phyloP scores from a whole-genome alignment of 2,329 filamentous ascomycete species.

The Colletotrichum spaethianum region DNA sequence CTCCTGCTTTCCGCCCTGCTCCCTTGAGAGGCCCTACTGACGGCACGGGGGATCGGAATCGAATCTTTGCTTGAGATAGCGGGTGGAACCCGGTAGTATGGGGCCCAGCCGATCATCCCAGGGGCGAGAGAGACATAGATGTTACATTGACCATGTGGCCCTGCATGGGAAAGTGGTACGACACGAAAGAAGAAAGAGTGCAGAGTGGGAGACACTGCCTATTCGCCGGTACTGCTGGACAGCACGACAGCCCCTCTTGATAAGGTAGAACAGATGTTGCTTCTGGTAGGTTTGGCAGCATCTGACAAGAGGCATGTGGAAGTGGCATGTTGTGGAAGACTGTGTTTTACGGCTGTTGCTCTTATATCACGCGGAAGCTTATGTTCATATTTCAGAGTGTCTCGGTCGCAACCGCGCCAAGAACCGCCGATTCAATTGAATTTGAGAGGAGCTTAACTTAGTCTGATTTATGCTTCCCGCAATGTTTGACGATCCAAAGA shows the following conservation, averaged over 20 bases:
- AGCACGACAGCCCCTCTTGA: not conserved
- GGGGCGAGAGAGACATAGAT: slow-evolving; percentile 21
- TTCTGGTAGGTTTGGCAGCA: not conserved
- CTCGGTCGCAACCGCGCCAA: not conserved
- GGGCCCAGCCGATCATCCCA: slow-evolving; percentile 1
- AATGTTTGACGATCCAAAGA: too few relatives aligned
- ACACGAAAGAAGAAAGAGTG: slow-evolving; percentile 25
- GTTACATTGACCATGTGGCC: slow-evolving; percentile 6
- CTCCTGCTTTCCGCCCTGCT: not conserved
- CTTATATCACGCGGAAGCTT: not conserved
- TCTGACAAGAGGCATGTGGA: not conserved
- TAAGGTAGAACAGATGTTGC: not conserved
- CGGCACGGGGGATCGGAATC: not conserved
- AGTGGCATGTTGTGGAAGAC: not conserved
- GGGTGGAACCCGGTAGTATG: slow-evolving; percentile 14
- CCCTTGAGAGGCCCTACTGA: slow-evolving; percentile 9
- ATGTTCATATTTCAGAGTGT: not conserved
- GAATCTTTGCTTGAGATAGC: slow-evolving; percentile 12
- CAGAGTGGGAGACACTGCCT: not conserved
- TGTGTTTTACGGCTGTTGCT: not conserved
- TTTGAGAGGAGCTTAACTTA: not conserved
- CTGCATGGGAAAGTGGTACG: slow-evolving; percentile 29
- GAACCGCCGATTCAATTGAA: not conserved
- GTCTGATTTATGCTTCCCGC: not conserved
- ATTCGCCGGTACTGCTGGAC: not conserved